phyloP scores from a whole-genome alignment of 192 early-diverging fungal genomes.

The Polychytrium aggregatum region DNA sequence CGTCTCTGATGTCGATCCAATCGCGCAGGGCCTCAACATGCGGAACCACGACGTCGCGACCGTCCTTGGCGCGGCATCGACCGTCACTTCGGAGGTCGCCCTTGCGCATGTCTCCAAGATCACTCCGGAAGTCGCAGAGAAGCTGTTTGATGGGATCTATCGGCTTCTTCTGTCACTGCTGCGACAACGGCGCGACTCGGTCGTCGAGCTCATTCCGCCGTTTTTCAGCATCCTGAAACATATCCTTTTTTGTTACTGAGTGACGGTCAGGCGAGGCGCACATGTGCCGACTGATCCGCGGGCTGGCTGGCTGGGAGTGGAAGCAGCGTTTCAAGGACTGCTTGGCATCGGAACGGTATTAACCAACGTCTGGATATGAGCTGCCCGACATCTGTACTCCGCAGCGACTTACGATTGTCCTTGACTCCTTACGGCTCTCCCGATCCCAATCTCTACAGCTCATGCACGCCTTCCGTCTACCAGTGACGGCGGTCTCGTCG shows the following conservation, averaged over 20 bases:
- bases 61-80: not conserved
- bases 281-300: not conserved
- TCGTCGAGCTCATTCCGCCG: conserved; percentile 36
- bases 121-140: conserved; percentile 9
- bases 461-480: too few species aligned
- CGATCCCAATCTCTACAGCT: too few species aligned
- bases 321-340: not conserved
- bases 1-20: too few species aligned
- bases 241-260: conserved; percentile 47
- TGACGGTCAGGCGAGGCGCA: not conserved
- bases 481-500: too few species aligned
- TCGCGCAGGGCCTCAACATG: conserved; percentile 1
- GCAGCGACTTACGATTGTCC: not conserved
- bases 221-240: conserved; percentile 39
- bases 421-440: too few species aligned
- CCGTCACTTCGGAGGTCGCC: not conserved
- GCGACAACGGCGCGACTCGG: conserved; percentile 31
- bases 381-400: not conserved
- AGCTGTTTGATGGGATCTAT: conserved; percentile 38
- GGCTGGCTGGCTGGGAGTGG: not conserved
- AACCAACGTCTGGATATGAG: not conserved
- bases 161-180: conserved; percentile 37
- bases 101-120: not conserved
- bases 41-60: conserved; percentile 2
- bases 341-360: not conserved